A percentile compares a stretch with the other conserved stretches of the same genome.
phyloP scores from a whole-genome alignment of 2,329 filamentous ascomycete genomes.

The Aspergillus sp. region DNA sequence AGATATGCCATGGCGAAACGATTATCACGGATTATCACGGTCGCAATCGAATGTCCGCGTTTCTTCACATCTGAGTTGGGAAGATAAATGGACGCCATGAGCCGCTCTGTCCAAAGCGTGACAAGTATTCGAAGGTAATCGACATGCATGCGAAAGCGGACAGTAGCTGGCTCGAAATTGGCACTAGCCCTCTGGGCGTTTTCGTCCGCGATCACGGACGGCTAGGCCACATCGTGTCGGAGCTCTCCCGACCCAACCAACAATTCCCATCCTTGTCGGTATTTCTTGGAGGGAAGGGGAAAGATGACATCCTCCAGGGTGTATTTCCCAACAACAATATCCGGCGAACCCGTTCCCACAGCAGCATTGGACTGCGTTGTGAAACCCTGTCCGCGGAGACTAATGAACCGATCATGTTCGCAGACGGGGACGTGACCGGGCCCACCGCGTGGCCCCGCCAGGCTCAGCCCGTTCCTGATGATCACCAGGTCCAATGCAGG shows the following conservation, averaged over 20 bases:
- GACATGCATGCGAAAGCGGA: background rate
- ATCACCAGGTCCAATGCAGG: background rate
- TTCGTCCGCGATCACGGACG: constrained; percentile 3
- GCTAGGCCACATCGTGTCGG: constrained; percentile 1
- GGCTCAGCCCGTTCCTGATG: background rate
- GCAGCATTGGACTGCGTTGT: background rate
- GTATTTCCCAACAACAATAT: constrained; percentile 9
- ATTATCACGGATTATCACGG: background rate
- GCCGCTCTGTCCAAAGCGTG: background rate
- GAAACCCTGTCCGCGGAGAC: constrained; percentile 1
- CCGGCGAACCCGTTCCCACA: background rate
- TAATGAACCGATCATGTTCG: constrained; percentile 2
- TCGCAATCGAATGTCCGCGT: background rate
- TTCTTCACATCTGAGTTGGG: background rate
- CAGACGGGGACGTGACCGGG: background rate
- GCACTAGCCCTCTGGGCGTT: background rate
- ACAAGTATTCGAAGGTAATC: background rate
- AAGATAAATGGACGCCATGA: background rate
- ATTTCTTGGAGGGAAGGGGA: constrained; percentile 1
- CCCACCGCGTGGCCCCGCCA: background rate
- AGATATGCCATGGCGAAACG: background rate
- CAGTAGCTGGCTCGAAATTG: constrained; percentile 1
- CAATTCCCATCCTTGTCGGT: constrained; percentile 2
- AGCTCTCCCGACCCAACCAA: background rate
- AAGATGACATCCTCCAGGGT: background rate